Evolutionary conservation across 108 stramenopile species (phyloP), one percentile per base, ranked within the genome.

Genomic region (Fragilaria radians): DNA sequence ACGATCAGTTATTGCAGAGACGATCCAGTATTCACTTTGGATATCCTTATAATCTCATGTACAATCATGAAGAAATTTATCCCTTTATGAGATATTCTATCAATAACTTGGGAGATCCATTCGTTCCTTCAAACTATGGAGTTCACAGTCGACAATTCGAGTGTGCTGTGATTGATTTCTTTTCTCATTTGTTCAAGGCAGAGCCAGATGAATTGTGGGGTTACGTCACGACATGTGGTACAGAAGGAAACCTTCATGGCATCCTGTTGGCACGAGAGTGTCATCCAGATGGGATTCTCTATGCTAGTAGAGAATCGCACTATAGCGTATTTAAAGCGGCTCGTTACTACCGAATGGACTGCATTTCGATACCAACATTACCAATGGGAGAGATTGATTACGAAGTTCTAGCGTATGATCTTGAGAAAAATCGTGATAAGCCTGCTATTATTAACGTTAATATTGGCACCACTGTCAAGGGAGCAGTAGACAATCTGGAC

Each of bases 321-420:
- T 92, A 92, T 71, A 73, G 71, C 52, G 58, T 92, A 54, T 88
- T 92, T 82, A 92, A 92, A 76, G 91, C 91, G 7, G 91, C 91
- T 17, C 52, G 85, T 46, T 88, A 88, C 63, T 92, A 92, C 51
- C 77, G 91, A 25, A 92, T 92, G 91, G 86, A 92, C 59, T 81
- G 80, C 58, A 70, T 79, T 69, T 70, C 79, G 18, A 88, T 92
- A 47, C 87, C 86, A 0, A 92, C 91, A 1, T 57, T 92, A 47
- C 86, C 91, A 72, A 88, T 84, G 82, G 91, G 91, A 49, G 91
- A 92, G 74, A 88, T 92, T 48, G 82, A 91, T 61, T 91, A 91
- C 59, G 86, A 87, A 47, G 52, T 74, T 5, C 52, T 88, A 46
- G 78, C 70, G 9, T n/a, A 65, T 49, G 79, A 84, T 52, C 77